Evolutionary conservation across 139 green algal genomes (phyloP), one percentile per base, ranked within the genome.

Genomic region (Chlamydomonas eustigma): DNA sequence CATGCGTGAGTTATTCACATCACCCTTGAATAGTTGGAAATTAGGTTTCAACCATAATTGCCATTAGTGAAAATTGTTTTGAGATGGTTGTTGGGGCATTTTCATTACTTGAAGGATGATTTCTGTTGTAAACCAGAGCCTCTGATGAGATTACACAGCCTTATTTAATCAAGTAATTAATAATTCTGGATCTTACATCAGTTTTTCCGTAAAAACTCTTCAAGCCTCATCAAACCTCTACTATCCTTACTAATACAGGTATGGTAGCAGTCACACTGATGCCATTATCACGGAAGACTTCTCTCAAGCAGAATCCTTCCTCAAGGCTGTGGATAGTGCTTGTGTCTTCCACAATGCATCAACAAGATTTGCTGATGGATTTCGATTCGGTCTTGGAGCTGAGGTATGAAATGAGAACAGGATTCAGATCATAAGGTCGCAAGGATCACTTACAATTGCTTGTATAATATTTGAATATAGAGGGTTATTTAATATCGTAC

Each of bases 311-410:
- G 89, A 96, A 65, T 81, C 86, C 28, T 99, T 99, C 83, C 73
- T 99, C 80, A 64, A 77, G 28, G 71, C 78, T 1, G 94, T 98
- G 36, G 96, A 99, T 85, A 89, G 76, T 38, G 95, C 95, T 2
- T 98, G 93, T 78, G 94, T 99, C 30, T 92, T 96, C 79, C 92
- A 97, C 87, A 99, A 99, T 80, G 89, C 91, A 3, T 93, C 83
- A 52, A 97, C 95, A 1, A 91, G 96, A 30, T 99, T 99, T 74
- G 81, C 85, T 3, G 96, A 99, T 79, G 96, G 96, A 33, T 99
- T 96, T 80, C 84, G 95, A 34, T 99, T 97, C 87, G 95, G 95
- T 0, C 86, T 97, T 24, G 94, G 94, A 6, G 94, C 93, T 0
- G 93, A 97, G 89, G 92, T 86, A 39, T 32, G 63, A 24, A 63